A percentile compares a stretch with the other conserved stretches of the same genome.
These are phyloP conservation scores for Combretum micranthum DNA, from an alignment of 345 rosid species.

Conservation along the genomic window DNA sequence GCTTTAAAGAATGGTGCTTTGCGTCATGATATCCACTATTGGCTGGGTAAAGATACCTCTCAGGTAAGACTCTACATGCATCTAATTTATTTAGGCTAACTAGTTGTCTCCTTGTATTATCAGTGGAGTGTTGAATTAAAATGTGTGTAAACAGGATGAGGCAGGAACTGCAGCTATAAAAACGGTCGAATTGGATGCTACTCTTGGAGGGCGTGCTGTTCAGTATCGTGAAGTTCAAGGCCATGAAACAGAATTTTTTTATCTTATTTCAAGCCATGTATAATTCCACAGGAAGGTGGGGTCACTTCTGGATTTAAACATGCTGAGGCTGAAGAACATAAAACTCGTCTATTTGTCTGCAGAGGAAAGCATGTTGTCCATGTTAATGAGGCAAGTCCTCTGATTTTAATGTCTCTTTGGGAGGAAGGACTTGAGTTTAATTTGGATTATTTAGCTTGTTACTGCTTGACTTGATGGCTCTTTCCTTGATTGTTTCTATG, in stretches of 20 bases:
- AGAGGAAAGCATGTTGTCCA: slow-evolving; percentile 71
- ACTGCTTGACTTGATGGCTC: neutral
- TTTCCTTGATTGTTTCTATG: slow-evolving; percentile 1
- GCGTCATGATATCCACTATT: slow-evolving; percentile 83
- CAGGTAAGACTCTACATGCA: slow-evolving; percentile 45
- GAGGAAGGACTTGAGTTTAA: no score
- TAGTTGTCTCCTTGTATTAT: neutral
- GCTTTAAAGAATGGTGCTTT: slow-evolving; percentile 77
- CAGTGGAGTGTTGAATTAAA: no score
- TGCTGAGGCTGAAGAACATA: slow-evolving; percentile 71
- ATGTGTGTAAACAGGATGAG: slow-evolving; percentile 61
- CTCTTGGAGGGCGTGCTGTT: slow-evolving; percentile 96
- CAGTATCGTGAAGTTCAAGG: slow-evolving; percentile 96
- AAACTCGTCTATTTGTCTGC: slow-evolving; percentile 77
- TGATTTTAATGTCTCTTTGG: no score
- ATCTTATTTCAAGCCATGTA: slow-evolving; percentile 92
- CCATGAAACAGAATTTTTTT: slow-evolving; percentile 92
- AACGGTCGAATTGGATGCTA: slow-evolving; percentile 90
- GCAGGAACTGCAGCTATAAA: slow-evolving; percentile 98
- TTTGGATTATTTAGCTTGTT: neutral
- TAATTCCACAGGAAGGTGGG: slow-evolving; percentile 94
- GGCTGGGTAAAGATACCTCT: slow-evolving; percentile 97
- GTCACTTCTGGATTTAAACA: slow-evolving; percentile 86
- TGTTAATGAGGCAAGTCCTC: slow-evolving; percentile 81
- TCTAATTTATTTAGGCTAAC: neutral